phyloP scores from a whole-genome alignment of 2,329 filamentous ascomycete genomes.

The Stachybotrys chlorohalonatus region DNA sequence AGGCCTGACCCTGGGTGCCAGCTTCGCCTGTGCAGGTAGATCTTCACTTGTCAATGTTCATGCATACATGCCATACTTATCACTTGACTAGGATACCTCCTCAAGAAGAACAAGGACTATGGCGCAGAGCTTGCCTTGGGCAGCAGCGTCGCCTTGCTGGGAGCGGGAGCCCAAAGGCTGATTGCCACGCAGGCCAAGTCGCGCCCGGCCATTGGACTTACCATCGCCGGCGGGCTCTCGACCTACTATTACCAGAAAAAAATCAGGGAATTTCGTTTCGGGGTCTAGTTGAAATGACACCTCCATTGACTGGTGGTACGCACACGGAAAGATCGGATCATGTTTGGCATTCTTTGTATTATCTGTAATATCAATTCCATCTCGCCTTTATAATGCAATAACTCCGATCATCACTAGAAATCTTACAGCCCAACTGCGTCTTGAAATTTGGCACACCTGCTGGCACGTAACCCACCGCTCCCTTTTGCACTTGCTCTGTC shows the following conservation, averaged over 20 bases:
- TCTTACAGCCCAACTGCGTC: no score
- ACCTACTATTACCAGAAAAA: slow-evolving; percentile 33
- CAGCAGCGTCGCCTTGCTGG: slow-evolving; percentile 27
- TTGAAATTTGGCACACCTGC: no score
- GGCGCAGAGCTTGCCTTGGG: slow-evolving; percentile 30
- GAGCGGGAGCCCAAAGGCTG: slow-evolving; percentile 26
- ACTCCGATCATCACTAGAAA: no score
- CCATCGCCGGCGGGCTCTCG: slow-evolving; percentile 22
- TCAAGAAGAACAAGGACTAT: slow-evolving; percentile 32
- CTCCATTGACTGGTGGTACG: no score
- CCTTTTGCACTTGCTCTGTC: no score
- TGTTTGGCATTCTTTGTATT: no score
- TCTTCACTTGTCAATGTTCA: not conserved
- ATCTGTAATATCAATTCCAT: no score
- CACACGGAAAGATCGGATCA: no score
- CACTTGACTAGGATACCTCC: slow-evolving; percentile 23
- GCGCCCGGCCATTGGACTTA: slow-evolving; percentile 24
- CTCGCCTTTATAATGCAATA: no score
- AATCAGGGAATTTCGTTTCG: slow-evolving; percentile 28
- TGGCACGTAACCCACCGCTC: no score
- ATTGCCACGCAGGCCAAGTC: slow-evolving; percentile 28
- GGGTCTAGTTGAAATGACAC: slow-evolving; percentile 14
- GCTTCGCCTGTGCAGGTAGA: slow-evolving; percentile 15
- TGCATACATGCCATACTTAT: not conserved
- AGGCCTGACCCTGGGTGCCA: slow-evolving; percentile 13